Evolutionary conservation across 2,329 filamentous ascomycete genomes (phyloP), one percentile per base, ranked within the genome.

Genomic region (Triangularia setosa): DNA sequence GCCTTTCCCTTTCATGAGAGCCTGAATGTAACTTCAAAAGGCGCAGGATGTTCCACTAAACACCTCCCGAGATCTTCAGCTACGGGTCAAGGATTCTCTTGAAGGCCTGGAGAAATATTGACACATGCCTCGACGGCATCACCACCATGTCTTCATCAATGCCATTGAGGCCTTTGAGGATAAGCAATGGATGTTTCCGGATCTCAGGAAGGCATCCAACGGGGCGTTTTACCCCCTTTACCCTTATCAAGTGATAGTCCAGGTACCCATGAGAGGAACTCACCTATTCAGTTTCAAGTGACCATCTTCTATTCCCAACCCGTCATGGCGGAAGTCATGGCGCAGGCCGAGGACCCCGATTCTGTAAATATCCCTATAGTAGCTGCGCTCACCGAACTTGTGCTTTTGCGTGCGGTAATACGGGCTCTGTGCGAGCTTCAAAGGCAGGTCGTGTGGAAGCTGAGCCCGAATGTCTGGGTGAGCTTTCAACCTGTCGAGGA

Each of bases 331-430:
- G 8, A 54, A 59, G 56, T 48, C 35, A 18, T 53, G 48, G 4
- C 40, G 40, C 23, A 59, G 27, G 3, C 61, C 61, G 1, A 24
- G 9, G 12, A 63, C 35, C 3, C 2, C 40, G 14, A 63, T 59
- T 40, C 27, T n/a, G 21, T 44, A 63, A 14, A 54, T 25, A 5
- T 61, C 44, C 9, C 33, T 30, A n/a, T 59, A 40, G 12, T 12
- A 63, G n/a, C 1, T 27, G 7, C 55, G 40, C n/a, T 63, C 61
- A 1, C 61, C 61, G 33, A 63, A 59, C 24, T 44, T 44, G 56
- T 63, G 61, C 23, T 63, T 63, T 16, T 44, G 27, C 9, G 44
- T 55, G 12, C 27, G 44, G 28, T 59, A 63, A 4, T 55, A 55
- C 1, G 55, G 40, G 21, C 61, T 63, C 52, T 63, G 61, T 1